A percentile compares a stretch with the other conserved stretches of the same genome.
phyloP scores from a whole-genome alignment of 1,139 yeast genomes.

The Candida anutae region DNA sequence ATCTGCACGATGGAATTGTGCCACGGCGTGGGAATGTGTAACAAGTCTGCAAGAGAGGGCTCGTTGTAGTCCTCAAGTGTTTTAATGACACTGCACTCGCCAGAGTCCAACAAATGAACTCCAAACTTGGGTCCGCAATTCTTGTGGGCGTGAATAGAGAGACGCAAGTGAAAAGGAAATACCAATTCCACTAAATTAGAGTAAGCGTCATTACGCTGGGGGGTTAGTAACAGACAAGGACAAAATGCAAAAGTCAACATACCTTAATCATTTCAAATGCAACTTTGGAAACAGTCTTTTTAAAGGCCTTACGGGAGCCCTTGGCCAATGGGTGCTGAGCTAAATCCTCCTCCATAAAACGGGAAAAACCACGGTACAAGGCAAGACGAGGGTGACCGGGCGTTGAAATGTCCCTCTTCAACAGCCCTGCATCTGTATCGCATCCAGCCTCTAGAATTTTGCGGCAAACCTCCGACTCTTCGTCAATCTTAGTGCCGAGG shows the following conservation, averaged over 20 bases:
- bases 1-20: conserved; percentile 48
- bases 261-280: conserved; percentile 56
- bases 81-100: conserved; percentile 32
- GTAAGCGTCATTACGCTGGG: conserved; percentile 50
- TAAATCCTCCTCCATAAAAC: conserved; percentile 54
- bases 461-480: conserved; percentile 29
- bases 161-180: conserved; percentile 51
- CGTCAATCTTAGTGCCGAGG: conserved; percentile 26
- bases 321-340: conserved; percentile 26
- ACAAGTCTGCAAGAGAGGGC: conserved; percentile 32
- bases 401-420: conserved; percentile 27
- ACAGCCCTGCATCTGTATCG: conserved; percentile 32
- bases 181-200: conserved; percentile 53
- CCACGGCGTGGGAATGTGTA: conserved; percentile 65
- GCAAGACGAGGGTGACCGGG: conserved; percentile 43
- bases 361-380: conserved; percentile 50
- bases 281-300: conserved; percentile 43
- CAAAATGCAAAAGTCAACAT: conserved; percentile 3
- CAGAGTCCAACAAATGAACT: conserved; percentile 37
- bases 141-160: conserved; percentile 55
- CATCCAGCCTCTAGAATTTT: conserved; percentile 30
- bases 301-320: conserved; percentile 40
- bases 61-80: conserved; percentile 20
- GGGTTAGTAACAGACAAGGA: conserved; percentile 7
- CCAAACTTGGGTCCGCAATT: conserved; percentile 56